Evolutionary conservation across 116 monocot genomes (phyloP).

Genomic region (Zostera marina): DNA sequence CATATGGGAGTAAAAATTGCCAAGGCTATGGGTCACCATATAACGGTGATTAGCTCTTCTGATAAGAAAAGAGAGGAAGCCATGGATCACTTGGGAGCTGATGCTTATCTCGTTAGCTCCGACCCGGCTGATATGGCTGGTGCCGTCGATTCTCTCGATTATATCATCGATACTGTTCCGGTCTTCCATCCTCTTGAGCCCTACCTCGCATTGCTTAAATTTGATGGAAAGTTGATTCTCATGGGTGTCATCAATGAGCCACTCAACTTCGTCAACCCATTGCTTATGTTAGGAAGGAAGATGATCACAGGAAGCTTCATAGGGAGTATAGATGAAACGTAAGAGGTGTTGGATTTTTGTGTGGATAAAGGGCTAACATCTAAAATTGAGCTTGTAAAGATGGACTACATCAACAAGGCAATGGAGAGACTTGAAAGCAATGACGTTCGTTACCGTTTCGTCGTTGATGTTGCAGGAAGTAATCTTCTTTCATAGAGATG

Average conservation of each 20-base stretch:
- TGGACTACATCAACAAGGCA: slow-evolving; percentile 73
- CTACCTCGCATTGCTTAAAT: slow-evolving; percentile 49
- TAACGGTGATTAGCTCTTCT: slow-evolving; percentile 95
- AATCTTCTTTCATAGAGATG: slow-evolving; percentile 8
- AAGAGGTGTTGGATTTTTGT: slow-evolving; percentile 72
- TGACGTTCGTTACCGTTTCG: slow-evolving; percentile 91
- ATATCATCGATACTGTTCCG: slow-evolving; percentile 82
- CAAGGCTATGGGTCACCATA: slow-evolving; percentile 88
- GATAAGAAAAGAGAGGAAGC: slow-evolving; percentile 60
- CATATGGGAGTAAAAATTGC: slow-evolving; percentile 89
- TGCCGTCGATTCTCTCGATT: slow-evolving; percentile 41
- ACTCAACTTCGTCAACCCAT: slow-evolving; percentile 44
- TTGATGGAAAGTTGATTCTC: slow-evolving; percentile 50
- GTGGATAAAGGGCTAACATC: slow-evolving; percentile 46
- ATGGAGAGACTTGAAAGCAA: slow-evolving; percentile 64
- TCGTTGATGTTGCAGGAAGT: slow-evolving; percentile 78
- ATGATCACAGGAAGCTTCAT: slow-evolving; percentile 69
- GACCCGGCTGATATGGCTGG: slow-evolving; percentile 32
- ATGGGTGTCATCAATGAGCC: slow-evolving; percentile 65
- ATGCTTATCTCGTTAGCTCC: slow-evolving; percentile 70
- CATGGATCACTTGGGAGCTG: slow-evolving; percentile 68
- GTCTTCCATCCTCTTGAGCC: slow-evolving; percentile 64
- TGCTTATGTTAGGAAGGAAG: slow-evolving; percentile 64
- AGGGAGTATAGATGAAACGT: slow-evolving; percentile 73
- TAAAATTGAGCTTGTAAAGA: slow-evolving; percentile 60